Evolutionary conservation across 768 basidiomycete species (phyloP), one percentile per base, ranked within the genome.

Genomic region (Asterophora parasitica): DNA sequence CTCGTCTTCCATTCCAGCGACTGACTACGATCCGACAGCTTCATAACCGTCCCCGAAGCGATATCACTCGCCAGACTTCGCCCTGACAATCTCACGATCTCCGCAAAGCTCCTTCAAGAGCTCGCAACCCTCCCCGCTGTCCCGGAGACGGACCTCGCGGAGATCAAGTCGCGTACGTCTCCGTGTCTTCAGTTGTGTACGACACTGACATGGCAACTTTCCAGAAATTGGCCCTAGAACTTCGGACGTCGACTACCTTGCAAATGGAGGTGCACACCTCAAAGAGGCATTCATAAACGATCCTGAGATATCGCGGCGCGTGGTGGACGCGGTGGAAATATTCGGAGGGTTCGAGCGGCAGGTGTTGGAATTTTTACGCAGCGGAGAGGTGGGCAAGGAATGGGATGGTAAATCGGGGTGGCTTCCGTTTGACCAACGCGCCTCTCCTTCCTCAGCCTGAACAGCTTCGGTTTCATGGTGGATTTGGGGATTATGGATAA

Each of bases 21-120:
- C 30, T 23, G 2, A 15, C 4, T 17, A 15, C 17, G 11, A 1
- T 16, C 27, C 16, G 36, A 3, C 39, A 74, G 73, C 45, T 70
- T 73, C 34, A 67, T 74, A 4, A 71, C 71, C 10, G 49, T 66
- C 0, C 59, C 61, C 16, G 73, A 75, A 61, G 70, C 69, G 13
- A 47, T 75, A n/a, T 72, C 70, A 10, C 61, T 77, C 11, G 67
- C 63, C 1, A 61, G 66, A 19, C 61, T 77, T 6, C 47, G 60
- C 11, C 72, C 74, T 1, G 60, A 75, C 52, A 72, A 75, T 48
- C 57, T 76, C 42, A 77, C 75, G 0, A 58, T 77, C 26, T 68
- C 73, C 5, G 69, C 62, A 5, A 51, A 56, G 8, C 59, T 77
- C 16, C 64, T 78, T 13, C 69, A 73, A 37, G 54, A 70, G 42